Base-by-base conservation (phyloP, 257 asterid genomes). In the Solanum arcanum region DNA sequence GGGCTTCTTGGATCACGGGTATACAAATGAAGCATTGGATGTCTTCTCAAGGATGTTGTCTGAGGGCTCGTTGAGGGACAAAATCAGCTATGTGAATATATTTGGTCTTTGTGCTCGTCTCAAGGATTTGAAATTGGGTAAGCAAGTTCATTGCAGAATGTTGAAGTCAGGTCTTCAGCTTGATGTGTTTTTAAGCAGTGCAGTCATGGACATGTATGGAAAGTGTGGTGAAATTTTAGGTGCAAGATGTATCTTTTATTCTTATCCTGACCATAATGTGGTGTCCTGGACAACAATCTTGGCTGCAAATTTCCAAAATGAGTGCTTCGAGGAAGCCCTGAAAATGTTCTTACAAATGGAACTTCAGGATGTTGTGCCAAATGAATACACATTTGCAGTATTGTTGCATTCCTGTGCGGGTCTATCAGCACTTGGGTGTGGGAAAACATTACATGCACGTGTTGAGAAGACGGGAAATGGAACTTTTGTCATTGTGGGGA, bases 131-230 rank as follows among this genome's bases (percentile, higher is more conserved):
- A 87, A 86, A 83, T 91, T 94, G 90, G 98, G 98, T 52, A 85
- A 88, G 80, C 98, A 94, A 87, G 91, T 94, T 77, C 98, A 94
- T 68, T 83, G 89, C 73, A 91, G 90, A 83, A 56, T 92, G 85
- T 37, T 93, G 88, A 95, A 91, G 91, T 86, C 56, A 39, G 93
- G 94, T 78, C 86, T 91, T 80, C 90, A 86, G 87, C 70, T 82
- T 77, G 94, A 96, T 93, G 52, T 91, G 75, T 95, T 91, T 85
- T 87, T 95, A 18, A 93, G 93, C 31, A 93, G 96, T 42, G 91
- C 97, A 33, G 86, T 92, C 6, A 86, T 95, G 39, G 99, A 95
- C 88, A 94, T 94, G 95, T 95, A 97, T 44, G 98, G 98, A 37
- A 94, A 97, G 91, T 95, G 97, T 84, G 94, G 97, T 41, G 94